phyloP scores from a whole-genome alignment of 1,284 basidiomycete species.

The Trichosporon inkin region DNA sequence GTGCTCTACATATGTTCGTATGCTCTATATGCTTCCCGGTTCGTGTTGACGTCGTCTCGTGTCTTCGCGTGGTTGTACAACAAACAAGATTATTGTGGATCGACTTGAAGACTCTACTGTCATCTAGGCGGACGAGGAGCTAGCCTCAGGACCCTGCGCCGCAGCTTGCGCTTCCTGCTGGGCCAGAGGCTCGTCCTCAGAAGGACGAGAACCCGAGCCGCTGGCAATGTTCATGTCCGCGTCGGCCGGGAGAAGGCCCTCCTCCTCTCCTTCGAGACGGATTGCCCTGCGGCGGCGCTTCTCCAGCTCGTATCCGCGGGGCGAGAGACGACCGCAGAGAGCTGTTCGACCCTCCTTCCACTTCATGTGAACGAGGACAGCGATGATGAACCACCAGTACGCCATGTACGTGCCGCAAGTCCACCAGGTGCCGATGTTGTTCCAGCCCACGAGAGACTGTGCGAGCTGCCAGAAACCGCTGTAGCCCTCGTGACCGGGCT shows the following conservation, averaged over 20 bases:
- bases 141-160: too few relatives aligned
- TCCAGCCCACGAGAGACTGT: slow-evolving; percentile 43
- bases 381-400: slow-evolving; percentile 68
- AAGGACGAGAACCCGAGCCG: neutral
- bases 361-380: slow-evolving; percentile 61
- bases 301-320: slow-evolving; percentile 28
- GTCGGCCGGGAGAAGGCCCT: slow-evolving; percentile 18
- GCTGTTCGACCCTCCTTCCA: slow-evolving; percentile 52
- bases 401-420: slow-evolving; percentile 60
- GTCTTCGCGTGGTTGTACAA: too few relatives aligned
- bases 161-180: too few relatives aligned
- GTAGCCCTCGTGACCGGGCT: slow-evolving; percentile 55
- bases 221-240: neutral
- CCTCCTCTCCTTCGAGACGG: slow-evolving; percentile 28
- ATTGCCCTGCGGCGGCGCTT: slow-evolving; percentile 14
- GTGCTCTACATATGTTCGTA: too few relatives aligned
- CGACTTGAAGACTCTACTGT: slow-evolving; percentile 6
- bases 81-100: too few relatives aligned
- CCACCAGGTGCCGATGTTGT: slow-evolving; percentile 55
- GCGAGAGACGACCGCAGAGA: slow-evolving; percentile 32
- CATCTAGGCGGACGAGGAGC: slow-evolving; percentile 2
- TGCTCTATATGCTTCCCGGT: too few relatives aligned
- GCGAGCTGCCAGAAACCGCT: slow-evolving; percentile 36
- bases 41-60: too few relatives aligned
- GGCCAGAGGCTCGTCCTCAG: neutral